Evolutionary conservation across 495 filamentous ascomycete genomes (phyloP), one percentile per base, ranked within the genome.

Genomic region (Tuber calosporum): DNA sequence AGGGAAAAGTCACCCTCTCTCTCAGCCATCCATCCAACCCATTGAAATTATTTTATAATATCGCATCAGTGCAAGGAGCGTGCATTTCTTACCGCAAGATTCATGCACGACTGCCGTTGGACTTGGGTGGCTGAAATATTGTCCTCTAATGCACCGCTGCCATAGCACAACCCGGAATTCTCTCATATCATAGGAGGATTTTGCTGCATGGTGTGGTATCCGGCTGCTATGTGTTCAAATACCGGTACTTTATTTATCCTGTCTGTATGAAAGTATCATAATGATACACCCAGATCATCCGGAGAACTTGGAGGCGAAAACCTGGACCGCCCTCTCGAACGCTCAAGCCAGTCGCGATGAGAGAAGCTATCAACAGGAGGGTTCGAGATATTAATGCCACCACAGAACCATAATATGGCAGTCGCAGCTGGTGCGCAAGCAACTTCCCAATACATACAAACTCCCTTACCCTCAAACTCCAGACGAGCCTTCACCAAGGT

Each of bases 101-200:
- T 30, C 4, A 58, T 7, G 48, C n/a, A 58, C n/a, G 22, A 58
- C 48, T 11, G 11, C 48, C 9, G 48, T 58, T n/a, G 48, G 48
- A 58, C 30, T 30, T n/a, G 30, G 48, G n/a, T n/a, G 48, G 48
- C 48, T 58, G n/a, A 58, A 11, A 26, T 58, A 48, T 30, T 5
- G 19, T 17, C 53, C 26, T 62, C 53, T 62, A 62, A 17, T 4
- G 53, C 11, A 62, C 53, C 53, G 53, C 53, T 26, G 34, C 53
- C 26, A n/a, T 26, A 62, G 53, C 53, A 62, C 53, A 62, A 62
- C 53, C 26, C 15, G 53, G 53, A 34, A 62, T 62, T 62, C 53
- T 26, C 53, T 62, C 26, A 62, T 62, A 62, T 62, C 26, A 62
- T 62, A 34, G 53, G 53, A 62, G 53, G 53, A 62, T 62, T 62